Conservation (phyloP, 2,329 filamentous ascomycete genomes). For the Claviceps fusiformis region DNA sequence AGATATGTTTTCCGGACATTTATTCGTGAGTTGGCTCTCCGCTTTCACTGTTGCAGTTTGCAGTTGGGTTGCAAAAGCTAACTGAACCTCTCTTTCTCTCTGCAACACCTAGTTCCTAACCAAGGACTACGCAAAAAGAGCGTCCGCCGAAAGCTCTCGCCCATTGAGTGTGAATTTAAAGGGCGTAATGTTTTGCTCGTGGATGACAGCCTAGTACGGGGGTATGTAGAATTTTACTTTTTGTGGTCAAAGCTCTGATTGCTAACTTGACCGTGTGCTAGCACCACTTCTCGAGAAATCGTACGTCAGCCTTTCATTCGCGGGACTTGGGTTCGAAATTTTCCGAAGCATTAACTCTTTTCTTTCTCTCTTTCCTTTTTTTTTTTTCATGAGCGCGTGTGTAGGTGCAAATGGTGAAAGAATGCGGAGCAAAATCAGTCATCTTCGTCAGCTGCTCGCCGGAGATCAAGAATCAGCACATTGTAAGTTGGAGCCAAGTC, state of each 20-base stretch:
- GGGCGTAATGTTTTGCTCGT: constrained; percentile 70
- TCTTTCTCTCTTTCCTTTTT: neutral
- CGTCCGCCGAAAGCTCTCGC: constrained; percentile 77
- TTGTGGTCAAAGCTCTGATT: neutral
- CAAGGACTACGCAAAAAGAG: constrained; percentile 50
- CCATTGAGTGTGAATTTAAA: constrained; percentile 74
- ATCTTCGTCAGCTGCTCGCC: constrained; percentile 75
- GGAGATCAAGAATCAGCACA: constrained; percentile 72
- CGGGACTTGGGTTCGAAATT: neutral
- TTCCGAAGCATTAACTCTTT: neutral
- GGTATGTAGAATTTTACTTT: neutral
- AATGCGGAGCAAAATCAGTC: constrained; percentile 70
- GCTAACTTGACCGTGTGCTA: neutral
- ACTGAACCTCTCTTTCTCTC: neutral
- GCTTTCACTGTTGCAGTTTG: neutral
- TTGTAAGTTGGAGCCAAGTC: constrained; percentile 43
- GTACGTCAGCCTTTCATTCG: constrained; percentile 5
- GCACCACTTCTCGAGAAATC: constrained; percentile 11
- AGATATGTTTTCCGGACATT: constrained; percentile 5
- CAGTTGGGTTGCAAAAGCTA: neutral
- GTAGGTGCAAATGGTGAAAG: constrained; percentile 55
- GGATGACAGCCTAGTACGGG: constrained; percentile 81
- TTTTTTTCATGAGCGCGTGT: no score
- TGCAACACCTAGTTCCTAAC: constrained; percentile 19
- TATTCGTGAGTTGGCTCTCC: constrained; percentile 6